These are phyloP conservation scores for Sporothrix globosa DNA, from an alignment of 2,329 filamentous ascomycete genomes.

Conservation along the genomic window DNA sequence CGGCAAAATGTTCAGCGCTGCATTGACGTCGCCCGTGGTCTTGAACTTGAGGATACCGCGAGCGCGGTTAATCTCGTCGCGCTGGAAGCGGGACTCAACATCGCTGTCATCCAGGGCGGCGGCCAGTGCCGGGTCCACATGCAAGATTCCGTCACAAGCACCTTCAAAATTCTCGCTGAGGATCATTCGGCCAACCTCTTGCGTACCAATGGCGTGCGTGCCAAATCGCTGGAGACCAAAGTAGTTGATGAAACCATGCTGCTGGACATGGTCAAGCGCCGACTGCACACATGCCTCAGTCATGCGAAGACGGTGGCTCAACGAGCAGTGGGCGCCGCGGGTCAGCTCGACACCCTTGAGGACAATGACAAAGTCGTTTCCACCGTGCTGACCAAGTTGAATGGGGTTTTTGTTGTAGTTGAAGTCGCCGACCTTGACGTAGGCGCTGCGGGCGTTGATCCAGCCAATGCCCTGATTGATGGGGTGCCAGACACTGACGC, in stretches of 20 bases:
- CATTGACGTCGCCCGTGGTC: conserved; percentile 59
- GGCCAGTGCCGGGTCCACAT: conserved; percentile 66
- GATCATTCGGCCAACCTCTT: conserved; percentile 81
- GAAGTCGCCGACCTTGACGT: conserved; percentile 76
- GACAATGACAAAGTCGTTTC: conserved; percentile 93
- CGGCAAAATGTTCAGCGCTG: conserved; percentile 71
- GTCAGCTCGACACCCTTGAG: conserved; percentile 78
- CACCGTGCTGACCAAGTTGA: conserved; percentile 78
- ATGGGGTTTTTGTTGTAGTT: conserved; percentile 72
- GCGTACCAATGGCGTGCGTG: conserved; percentile 82
- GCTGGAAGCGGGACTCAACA: conserved; percentile 55
- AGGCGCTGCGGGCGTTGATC: conserved; percentile 66
- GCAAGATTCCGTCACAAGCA: conserved; percentile 76
- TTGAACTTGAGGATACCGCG: conserved; percentile 76
- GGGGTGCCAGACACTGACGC: conserved; percentile 66
- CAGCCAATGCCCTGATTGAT: conserved; percentile 63
- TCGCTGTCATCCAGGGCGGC: conserved; percentile 46
- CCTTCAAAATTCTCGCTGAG: conserved; percentile 78
- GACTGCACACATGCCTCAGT: conserved; percentile 56
- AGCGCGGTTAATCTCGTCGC: conserved; percentile 79
- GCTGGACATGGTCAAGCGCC: conserved; percentile 68
- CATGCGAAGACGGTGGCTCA: conserved; percentile 52
- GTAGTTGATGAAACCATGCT: conserved; percentile 92
- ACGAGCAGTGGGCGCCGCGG: conserved; percentile 49
- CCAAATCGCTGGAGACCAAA: conserved; percentile 97